Evolutionary conservation across 2,329 filamentous ascomycete genomes (phyloP), one percentile per base, ranked within the genome.

Genomic region (Podosphaera leucotricha): DNA sequence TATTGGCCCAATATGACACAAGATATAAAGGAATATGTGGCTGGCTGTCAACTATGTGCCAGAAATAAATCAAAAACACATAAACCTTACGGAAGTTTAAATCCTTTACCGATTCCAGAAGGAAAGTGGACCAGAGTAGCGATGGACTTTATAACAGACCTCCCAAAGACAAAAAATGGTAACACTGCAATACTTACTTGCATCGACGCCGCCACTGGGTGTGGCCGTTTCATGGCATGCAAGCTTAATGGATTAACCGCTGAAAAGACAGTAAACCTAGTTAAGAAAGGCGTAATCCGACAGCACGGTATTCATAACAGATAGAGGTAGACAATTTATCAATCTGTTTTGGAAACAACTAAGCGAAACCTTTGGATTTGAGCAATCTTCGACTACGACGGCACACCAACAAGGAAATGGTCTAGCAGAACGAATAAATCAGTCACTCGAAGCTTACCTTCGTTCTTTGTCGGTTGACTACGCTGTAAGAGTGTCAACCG

Each of bases 361-460:
- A 16, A 15, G 35, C 15, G 18, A 37, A 11, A 16, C 15, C 18
- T 16, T 33, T 11, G 40, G 40, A 3, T 42, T 33, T 20, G 16
- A 33, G 19, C 22, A 42, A 30, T n/a, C 24, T 30, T 15, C 40
- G 2, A 42, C 40, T 19, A 42, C 40, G 7, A 33, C 40, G 1
- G 22, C 24, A 16, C 24, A 42, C 18, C 40, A 42, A 42, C 24
- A 42, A 42, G 40, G 40, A 4, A 42, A 30, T 19, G 24, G 24
- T 11, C 24, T 42, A 4, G 40, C 22, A 18, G 40, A 46, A 43
- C 21, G 38, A 26, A 22, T 43, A 20, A 49, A 47, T 24, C n/a
- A 46, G 13, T 43, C 30, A 19, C 11, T 48, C 4, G 28, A 48
- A 28, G 2, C 18, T 1, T 48, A 48, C 13, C 24, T 48, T 5